Evolutionary conservation across 805 yeast species (phyloP).

Genomic region (Priceomyces fermenticarens): DNA sequence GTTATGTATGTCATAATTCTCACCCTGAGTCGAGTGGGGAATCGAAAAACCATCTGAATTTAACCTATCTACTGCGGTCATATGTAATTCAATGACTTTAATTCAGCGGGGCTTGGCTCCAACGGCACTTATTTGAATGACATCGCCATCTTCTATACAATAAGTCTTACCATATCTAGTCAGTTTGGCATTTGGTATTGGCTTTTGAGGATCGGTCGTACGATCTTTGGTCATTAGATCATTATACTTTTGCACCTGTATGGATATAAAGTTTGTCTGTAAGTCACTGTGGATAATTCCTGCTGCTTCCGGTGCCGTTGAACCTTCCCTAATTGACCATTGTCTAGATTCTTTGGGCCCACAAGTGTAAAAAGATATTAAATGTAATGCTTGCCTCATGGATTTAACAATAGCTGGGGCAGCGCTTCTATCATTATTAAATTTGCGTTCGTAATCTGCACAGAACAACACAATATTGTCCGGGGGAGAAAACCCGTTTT

Average conservation of each 20-base stretch:
- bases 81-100: neutral
- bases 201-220: constrained; percentile 48
- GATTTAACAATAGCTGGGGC: constrained; percentile 60
- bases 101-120: constrained; percentile 46
- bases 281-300: constrained; percentile 86
- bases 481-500: constrained; percentile 61
- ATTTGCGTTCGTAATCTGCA: constrained; percentile 47
- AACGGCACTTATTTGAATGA: constrained; percentile 68
- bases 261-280: constrained; percentile 75
- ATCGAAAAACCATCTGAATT: too few relatives aligned
- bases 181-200: constrained; percentile 58
- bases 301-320: constrained; percentile 86
- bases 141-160: constrained; percentile 80
- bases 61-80: too few relatives aligned
- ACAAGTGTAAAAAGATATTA: constrained; percentile 84
- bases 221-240: constrained; percentile 46
- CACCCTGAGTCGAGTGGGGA: too few relatives aligned
- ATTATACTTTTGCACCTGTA: constrained; percentile 66
- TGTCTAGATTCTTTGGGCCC: constrained; percentile 84
- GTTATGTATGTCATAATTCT: too few relatives aligned
- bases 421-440: constrained; percentile 41
- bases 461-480: constrained; percentile 37
- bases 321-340: constrained; percentile 79
- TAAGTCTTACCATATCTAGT: constrained; percentile 74
- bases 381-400: constrained; percentile 65